phyloP scores from a whole-genome alignment of 768 basidiomycete genomes.

The Leucosporidium scottii region DNA sequence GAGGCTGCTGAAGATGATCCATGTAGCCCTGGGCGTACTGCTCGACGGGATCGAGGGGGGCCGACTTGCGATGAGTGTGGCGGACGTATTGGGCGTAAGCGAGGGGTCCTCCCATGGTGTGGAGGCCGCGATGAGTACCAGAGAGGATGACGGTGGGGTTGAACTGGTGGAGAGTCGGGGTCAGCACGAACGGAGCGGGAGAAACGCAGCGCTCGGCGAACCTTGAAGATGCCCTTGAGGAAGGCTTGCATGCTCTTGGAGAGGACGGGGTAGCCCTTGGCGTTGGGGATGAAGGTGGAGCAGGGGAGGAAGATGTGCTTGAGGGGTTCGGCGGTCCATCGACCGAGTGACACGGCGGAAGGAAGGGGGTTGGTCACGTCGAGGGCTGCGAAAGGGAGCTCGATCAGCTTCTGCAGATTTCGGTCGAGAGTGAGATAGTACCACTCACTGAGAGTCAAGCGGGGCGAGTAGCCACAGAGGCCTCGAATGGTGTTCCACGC shows the following conservation, averaged over 20 bases:
- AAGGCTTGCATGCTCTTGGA: slow-evolving; percentile 88
- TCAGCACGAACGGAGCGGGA: neutral
- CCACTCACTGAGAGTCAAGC: slow-evolving; percentile 45
- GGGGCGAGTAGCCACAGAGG: slow-evolving; percentile 66
- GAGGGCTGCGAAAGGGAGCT: slow-evolving; percentile 54
- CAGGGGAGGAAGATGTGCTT: slow-evolving; percentile 80
- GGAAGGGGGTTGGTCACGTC: slow-evolving; percentile 87
- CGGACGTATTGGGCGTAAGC: slow-evolving; percentile 86
- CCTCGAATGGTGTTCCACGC: slow-evolving; percentile 95
- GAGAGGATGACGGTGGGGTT: slow-evolving; percentile 77
- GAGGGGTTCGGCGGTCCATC: slow-evolving; percentile 94
- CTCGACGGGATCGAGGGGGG: slow-evolving; percentile 68
- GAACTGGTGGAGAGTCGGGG: slow-evolving; percentile 52
- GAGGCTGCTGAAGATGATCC: slow-evolving; percentile 87
- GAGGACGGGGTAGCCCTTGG: slow-evolving; percentile 92
- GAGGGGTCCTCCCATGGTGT: slow-evolving; percentile 69
- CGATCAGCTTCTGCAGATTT: neutral
- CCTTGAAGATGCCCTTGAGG: slow-evolving; percentile 81
- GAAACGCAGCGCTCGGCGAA: slow-evolving; percentile 41
- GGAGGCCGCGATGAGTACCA: slow-evolving; percentile 57
- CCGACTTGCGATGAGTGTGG: slow-evolving; percentile 66
- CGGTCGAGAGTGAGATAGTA: slow-evolving; percentile 17
- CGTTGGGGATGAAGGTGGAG: slow-evolving; percentile 86
- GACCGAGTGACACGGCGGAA: slow-evolving; percentile 62
- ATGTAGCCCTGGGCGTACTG: slow-evolving; percentile 87